Evolutionary conservation across 1,284 basidiomycete genomes (phyloP).

Genomic region (Thelephora terrestris): DNA sequence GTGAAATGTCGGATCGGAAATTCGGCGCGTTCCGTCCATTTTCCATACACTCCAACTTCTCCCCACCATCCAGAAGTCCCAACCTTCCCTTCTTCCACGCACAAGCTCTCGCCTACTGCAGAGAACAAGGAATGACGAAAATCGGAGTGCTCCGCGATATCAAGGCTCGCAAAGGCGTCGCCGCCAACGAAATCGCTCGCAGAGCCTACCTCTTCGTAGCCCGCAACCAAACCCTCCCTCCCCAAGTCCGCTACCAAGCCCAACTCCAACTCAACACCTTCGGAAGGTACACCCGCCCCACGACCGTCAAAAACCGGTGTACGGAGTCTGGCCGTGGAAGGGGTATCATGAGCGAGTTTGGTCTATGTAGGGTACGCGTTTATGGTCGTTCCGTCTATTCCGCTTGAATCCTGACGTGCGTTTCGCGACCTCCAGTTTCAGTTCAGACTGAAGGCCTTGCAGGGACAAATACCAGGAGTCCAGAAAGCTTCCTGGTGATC

Average conservation of each 20-base stretch:
- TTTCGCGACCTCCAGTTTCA: constrained; percentile 53
- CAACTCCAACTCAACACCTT: constrained; percentile 90
- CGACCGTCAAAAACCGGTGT: constrained; percentile 84
- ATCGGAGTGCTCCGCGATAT: constrained; percentile 69
- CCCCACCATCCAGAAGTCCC: background rate
- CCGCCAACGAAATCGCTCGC: constrained; percentile 69
- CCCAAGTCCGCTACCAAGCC: constrained; percentile 89
- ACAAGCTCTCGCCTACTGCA: background rate
- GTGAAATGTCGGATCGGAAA: too few relatives aligned
- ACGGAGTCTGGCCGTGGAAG: constrained; percentile 75
- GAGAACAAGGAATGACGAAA: constrained; percentile 20
- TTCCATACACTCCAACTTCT: background rate
- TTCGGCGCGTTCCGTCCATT: background rate
- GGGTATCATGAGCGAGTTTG: constrained; percentile 85
- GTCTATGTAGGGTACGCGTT: constrained; percentile 62
- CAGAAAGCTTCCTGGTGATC: constrained; percentile 82
- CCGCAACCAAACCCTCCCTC: constrained; percentile 75
- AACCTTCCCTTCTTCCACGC: background rate
- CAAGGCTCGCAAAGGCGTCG: constrained; percentile 61
- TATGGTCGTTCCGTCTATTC: background rate
- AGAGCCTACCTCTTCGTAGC: constrained; percentile 87
- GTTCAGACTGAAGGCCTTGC: constrained; percentile 77
- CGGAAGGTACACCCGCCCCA: constrained; percentile 71
- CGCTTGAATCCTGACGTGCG: background rate
- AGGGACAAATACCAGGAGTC: constrained; percentile 77